Base-by-base conservation (phyloP, 2,329 filamentous ascomycete species). In the Phaeosphaeriaceae sp. region DNA sequence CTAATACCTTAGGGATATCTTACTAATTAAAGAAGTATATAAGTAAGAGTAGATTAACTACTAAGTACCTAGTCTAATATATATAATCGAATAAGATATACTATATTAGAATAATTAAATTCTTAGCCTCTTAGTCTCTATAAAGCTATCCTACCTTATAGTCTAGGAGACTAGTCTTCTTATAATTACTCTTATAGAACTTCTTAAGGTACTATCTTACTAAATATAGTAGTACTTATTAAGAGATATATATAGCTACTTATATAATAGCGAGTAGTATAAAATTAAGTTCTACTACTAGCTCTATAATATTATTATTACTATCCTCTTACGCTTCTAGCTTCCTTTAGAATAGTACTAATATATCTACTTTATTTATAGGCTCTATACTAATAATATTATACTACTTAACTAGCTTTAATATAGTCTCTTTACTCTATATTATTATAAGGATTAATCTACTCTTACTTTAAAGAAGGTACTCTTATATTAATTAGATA, bases 1-100 rank as follows among this genome's bases (percentile, higher is more conserved):
- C 38, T 11, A 77, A 42, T 11, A 23, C 52, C n/a, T 70, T 64
- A 0, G 72, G 71, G 16, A 79, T 77, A 6, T 66, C 73, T 50
- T 79, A 70, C n/a, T 66, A 61, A 42, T 80, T 69, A 54, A 76
- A 80, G 48, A 78, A 75, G 64, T 75, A 77, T 72, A 81, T 79
- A 0, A 80, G 64, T 1, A 75, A 76, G 1, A 81, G 52, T 15
- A 80, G 58, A 16, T 78, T 62, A 3, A 76, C 67, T 6, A 77
- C 78, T 5, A 65, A 48, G 3, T 18, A 52, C 16, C 46, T 20
- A 1, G 3, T 52, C 1, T 57, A 43, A 12, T 59, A 67, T 37
- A 80, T 75, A 16, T 74, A 59, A 40, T 69, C 50, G 30, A 63
- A 63, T 0, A 53, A 65, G 0, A 63, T 60, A 23, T 72, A 66